phyloP scores from a whole-genome alignment of 1,139 yeast genomes.

The Tardiomyces digboiensis region DNA sequence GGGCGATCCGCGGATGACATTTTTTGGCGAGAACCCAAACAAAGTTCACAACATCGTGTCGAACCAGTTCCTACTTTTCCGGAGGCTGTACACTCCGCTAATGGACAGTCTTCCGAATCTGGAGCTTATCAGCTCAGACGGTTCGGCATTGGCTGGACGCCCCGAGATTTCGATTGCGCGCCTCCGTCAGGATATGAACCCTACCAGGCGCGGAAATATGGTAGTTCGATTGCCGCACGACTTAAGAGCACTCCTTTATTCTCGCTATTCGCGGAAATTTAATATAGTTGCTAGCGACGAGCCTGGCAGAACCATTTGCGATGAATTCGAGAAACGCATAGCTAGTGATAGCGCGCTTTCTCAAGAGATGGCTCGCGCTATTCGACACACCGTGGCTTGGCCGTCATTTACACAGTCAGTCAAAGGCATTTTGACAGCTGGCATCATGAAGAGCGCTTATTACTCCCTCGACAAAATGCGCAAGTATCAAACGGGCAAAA shows the following conservation, averaged over 20 bases:
- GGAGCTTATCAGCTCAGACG: constrained; percentile 13
- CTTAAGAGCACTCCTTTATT: constrained; percentile 40
- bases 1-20: constrained; percentile 83
- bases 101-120: constrained; percentile 36
- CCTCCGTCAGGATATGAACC: constrained; percentile 28
- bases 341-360: constrained; percentile 34
- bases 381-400: constrained; percentile 52
- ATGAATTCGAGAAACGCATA: constrained; percentile 29
- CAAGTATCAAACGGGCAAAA: not conserved
- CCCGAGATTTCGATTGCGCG: constrained; percentile 16
- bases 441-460: constrained; percentile 55
- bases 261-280: constrained; percentile 30
- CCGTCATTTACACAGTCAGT: constrained; percentile 69
- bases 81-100: constrained; percentile 62
- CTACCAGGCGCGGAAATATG: constrained; percentile 28
- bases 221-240: constrained; percentile 39
- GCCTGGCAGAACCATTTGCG: constrained; percentile 14
- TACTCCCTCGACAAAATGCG: constrained; percentile 69
- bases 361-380: constrained; percentile 32
- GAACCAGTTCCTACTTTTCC: constrained; percentile 63
- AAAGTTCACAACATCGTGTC: constrained; percentile 78
- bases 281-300: constrained; percentile 11
- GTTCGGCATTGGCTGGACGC: not conserved
- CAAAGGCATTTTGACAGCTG: constrained; percentile 86
- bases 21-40: constrained; percentile 85